These are phyloP conservation scores for Carallia pectinifolia DNA, from an alignment of 345 rosid genomes.

Conservation along the genomic window DNA sequence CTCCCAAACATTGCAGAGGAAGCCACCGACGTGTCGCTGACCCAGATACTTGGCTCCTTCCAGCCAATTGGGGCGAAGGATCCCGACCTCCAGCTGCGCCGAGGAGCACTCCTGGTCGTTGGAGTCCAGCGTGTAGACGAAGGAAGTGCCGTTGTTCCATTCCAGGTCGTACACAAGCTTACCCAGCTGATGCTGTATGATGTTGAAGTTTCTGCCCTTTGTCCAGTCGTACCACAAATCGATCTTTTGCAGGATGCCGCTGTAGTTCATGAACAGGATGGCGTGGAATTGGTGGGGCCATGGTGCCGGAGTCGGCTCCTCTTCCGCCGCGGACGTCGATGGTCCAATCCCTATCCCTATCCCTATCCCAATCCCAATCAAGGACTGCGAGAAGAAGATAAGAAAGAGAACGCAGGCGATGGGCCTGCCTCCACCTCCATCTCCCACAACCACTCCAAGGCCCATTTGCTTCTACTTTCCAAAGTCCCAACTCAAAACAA, in stretches of 20 bases:
- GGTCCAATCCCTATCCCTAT: background rate
- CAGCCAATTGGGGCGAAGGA: conserved; percentile 61
- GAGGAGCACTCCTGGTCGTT: conserved; percentile 29
- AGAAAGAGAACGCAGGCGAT: background rate
- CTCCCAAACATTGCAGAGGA: conserved; percentile 62
- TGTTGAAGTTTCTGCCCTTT: conserved; percentile 60
- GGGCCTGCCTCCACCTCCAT: too few relatives aligned
- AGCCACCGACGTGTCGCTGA: conserved; percentile 46
- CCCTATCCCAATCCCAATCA: background rate
- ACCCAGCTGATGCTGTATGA: conserved; percentile 50
- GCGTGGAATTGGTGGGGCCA: conserved; percentile 60
- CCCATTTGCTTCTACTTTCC: too few relatives aligned
- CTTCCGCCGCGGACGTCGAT: background rate
- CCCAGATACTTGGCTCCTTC: conserved; percentile 57
- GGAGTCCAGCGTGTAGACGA: conserved; percentile 42
- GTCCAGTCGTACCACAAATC: conserved; percentile 72
- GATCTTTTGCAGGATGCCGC: conserved; percentile 38
- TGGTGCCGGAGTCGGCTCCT: conserved; percentile 37
- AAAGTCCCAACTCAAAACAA: too few relatives aligned
- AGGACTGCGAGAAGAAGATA: background rate
- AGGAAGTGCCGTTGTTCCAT: conserved; percentile 66
- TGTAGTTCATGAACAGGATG: conserved; percentile 46
- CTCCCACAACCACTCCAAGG: too few relatives aligned
- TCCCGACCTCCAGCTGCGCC: conserved; percentile 46
- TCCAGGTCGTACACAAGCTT: conserved; percentile 49